Evolutionary conservation across 1,139 yeast species (phyloP).

Genomic region (Debaryomyces subglobosus): DNA sequence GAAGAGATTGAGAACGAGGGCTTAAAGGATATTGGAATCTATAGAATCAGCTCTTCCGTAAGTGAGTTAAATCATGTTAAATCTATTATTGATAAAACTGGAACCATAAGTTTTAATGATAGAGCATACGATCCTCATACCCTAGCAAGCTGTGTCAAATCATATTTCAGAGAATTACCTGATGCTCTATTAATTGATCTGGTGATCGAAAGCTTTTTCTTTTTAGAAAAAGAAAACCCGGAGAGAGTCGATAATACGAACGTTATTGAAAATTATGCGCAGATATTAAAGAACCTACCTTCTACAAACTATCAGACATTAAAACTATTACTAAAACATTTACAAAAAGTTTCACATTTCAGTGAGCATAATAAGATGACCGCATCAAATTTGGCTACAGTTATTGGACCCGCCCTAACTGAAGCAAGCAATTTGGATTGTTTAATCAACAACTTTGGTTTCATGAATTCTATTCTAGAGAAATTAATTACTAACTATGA

Average conservation of each 20-base stretch:
- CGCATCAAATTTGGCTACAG: slow-evolving; percentile 79
- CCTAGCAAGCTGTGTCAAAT: slow-evolving; percentile 86
- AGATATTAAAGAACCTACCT: slow-evolving; percentile 59
- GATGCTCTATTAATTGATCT: slow-evolving; percentile 74
- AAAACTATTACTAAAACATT: slow-evolving; percentile 67
- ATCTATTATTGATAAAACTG: slow-evolving; percentile 71
- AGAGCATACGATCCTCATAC: slow-evolving; percentile 84
- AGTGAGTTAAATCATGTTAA: slow-evolving; percentile 75
- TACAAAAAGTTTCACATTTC: slow-evolving; percentile 60
- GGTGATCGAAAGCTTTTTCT: slow-evolving; percentile 53
- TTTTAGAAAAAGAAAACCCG: slow-evolving; percentile 31
- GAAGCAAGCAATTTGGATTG: slow-evolving; percentile 57
- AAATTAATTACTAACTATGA: slow-evolving; percentile 49
- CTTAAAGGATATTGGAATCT: slow-evolving; percentile 86
- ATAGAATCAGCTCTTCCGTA: slow-evolving; percentile 88
- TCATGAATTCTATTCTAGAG: slow-evolving; percentile 57
- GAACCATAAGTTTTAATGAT: slow-evolving; percentile 59
- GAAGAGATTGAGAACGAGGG: slow-evolving; percentile 82
- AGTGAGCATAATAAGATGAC: slow-evolving; percentile 76
- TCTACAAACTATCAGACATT: slow-evolving; percentile 66
- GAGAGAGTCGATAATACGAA: slow-evolving; percentile 16
- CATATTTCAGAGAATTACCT: slow-evolving; percentile 84
- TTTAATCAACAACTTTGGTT: slow-evolving; percentile 55
- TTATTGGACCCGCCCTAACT: slow-evolving; percentile 63
- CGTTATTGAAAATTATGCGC: slow-evolving; percentile 42